Evolutionary conservation across 345 rosid genomes (phyloP).

Genomic region (Citrus medica): DNA sequence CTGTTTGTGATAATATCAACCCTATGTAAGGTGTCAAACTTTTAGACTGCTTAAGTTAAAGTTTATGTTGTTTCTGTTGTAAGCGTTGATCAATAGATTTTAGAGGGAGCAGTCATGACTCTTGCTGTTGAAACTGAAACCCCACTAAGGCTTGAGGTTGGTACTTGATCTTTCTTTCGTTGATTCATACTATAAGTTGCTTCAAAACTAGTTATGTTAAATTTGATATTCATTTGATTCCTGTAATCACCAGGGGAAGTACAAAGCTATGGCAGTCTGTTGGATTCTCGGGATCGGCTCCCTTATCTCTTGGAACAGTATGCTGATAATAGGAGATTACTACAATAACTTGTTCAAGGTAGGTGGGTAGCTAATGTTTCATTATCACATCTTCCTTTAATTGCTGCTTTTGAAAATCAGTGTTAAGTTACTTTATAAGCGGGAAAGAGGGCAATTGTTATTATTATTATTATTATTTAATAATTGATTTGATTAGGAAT

Average conservation of each 20-base stretch:
- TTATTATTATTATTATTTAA: not conserved
- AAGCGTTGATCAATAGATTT: not conserved
- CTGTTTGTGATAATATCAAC: not conserved
- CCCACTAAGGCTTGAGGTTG: slow-evolving; percentile 43
- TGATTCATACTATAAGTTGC: not conserved
- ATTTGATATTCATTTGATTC: not conserved
- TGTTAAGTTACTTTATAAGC: not conserved
- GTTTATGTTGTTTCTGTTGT: not conserved
- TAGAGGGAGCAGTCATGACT: slow-evolving; percentile 10
- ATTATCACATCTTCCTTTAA: not conserved
- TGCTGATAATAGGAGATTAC: slow-evolving; percentile 82
- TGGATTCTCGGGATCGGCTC: slow-evolving; percentile 83
- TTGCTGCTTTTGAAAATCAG: not conserved
- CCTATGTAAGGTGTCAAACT: not conserved
- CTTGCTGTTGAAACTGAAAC: slow-evolving; percentile 5
- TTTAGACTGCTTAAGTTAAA: not conserved
- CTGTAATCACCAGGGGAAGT: slow-evolving; percentile 50
- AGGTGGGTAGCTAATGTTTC: slow-evolving; percentile 21
- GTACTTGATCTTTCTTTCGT: slow-evolving; percentile 11
- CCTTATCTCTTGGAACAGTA: slow-evolving; percentile 79
- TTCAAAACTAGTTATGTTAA: not conserved
- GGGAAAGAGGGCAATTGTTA: not conserved
- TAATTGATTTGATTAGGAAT: not conserved
- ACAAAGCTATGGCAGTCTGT: slow-evolving; percentile 54
- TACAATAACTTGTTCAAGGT: slow-evolving; percentile 68